Evolutionary conservation across 1,139 yeast genomes (phyloP), one percentile per base, ranked within the genome.

Genomic region (Taphrina communis): DNA sequence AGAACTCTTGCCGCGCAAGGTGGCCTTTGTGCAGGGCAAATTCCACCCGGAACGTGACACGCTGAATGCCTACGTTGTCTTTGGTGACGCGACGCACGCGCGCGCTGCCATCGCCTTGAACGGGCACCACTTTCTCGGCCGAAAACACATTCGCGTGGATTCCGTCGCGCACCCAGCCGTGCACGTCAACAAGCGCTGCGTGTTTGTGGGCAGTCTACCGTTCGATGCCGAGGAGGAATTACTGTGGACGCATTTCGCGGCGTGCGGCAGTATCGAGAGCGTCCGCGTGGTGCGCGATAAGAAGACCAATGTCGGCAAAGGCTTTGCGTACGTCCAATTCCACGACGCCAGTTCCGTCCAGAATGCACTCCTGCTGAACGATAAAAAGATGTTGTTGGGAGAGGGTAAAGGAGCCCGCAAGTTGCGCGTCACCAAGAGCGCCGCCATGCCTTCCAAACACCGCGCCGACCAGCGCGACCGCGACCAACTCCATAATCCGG

Each of bases 301-400:
- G 21, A 90, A 90, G 79, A 94, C 98, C 39, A 94, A 95, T 75
- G 82, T 94, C 72, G 99, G 99, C 73, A 95, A 94, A 80, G 99
- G 99, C 4, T 93, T 95, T 81, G 99, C 97, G 5, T 90, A 92
- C 77, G 92, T 95, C 44, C 98, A 94, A 79, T 95, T 93, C 80
- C 85, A 83, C 72, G 97, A 93, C 78, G 81, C 93, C 36, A 84
- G 88, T 70, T 83, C 88, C 51, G 97, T 95, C 14, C 87, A 88
- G 73, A 89, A 90, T 76, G 97, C 97, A 0, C 79, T 95, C 70
- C 78, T 91, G 72, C 80, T 91, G 72, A 85, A 93, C 77, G 96
- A 86, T 65, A 88, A 90, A 79, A 85, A 86, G 69, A 81, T 90
- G 76, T 46, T 65, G 19, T 46, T 65, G 19, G 51, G 58, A 17